Evolutionary conservation across 495 filamentous ascomycete genomes (phyloP).

Genomic region (Glarea lozoyensis): DNA sequence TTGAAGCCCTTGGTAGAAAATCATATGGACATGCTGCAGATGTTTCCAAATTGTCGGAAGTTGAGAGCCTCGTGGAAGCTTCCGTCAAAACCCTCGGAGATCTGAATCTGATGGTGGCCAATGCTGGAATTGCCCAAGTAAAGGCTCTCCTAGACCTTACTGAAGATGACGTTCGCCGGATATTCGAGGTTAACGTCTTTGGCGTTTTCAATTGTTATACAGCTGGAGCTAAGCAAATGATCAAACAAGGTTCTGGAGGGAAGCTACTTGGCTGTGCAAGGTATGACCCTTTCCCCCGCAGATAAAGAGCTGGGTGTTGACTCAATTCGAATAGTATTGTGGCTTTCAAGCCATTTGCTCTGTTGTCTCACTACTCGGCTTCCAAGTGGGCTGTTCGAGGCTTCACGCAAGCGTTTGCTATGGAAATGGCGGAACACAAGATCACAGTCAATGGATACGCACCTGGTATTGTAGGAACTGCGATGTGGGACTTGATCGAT

Average conservation of each 20-base stretch:
- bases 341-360: slow-evolving; percentile 42
- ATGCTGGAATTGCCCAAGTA: slow-evolving; percentile 51
- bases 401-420: slow-evolving; percentile 46
- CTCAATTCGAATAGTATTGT: slow-evolving; percentile 37
- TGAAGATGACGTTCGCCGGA: slow-evolving; percentile 36
- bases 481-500: slow-evolving; percentile 54
- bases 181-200: slow-evolving; percentile 46
- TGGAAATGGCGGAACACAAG: slow-evolving; percentile 44
- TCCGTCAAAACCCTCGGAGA: slow-evolving; percentile 41
- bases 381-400: slow-evolving; percentile 54
- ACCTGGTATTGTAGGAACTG: slow-evolving; percentile 52
- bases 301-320: background rate
- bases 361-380: slow-evolving; percentile 47
- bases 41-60: slow-evolving; percentile 40
- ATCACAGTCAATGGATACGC: slow-evolving; percentile 58
- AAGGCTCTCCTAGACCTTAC: slow-evolving; percentile 41
- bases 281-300: slow-evolving; percentile 10
- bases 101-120: slow-evolving; percentile 51
- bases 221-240: slow-evolving; percentile 44
- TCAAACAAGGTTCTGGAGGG: slow-evolving; percentile 35
- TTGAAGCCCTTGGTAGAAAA: slow-evolving; percentile 35
- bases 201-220: slow-evolving; percentile 51
- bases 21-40: slow-evolving; percentile 41
- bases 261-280: slow-evolving; percentile 48
- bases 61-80: slow-evolving; percentile 37